Conservation (phyloP, 1,139 yeast species). For the Hemisphaericaspora subhashii region DNA sequence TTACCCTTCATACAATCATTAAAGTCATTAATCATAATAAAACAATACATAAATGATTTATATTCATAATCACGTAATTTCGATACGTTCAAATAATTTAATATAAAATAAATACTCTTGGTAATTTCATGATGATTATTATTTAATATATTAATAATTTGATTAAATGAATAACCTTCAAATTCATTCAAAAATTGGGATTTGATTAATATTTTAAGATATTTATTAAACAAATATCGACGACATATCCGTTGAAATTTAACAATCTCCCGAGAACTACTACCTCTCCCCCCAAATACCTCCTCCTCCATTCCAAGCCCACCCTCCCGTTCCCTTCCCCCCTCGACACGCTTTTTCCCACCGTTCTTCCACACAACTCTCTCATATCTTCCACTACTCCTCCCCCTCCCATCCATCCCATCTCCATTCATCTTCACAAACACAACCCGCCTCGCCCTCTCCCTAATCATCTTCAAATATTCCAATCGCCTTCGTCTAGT, state of each 20-base stretch:
- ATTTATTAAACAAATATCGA: constrained; percentile 9
- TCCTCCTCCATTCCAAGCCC: background rate
- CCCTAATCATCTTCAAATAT: constrained; percentile 3
- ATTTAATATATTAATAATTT: constrained; percentile 12
- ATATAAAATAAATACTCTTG: constrained; percentile 11
- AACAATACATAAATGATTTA: constrained; percentile 23
- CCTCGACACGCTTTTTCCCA: background rate
- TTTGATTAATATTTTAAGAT: constrained; percentile 7
- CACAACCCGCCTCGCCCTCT: constrained; percentile 2
- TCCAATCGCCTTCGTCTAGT: constrained; percentile 3
- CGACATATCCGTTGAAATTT: constrained; percentile 2
- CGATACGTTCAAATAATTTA: constrained; percentile 16
- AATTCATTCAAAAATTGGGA: constrained; percentile 13
- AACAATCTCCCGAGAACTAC: background rate
- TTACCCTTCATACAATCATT: constrained; percentile 16
- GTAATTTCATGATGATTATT: constrained; percentile 9
- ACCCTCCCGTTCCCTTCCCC: background rate
- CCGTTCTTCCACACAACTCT: background rate
- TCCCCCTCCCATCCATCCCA: background rate
- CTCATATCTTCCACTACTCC: too few species aligned
- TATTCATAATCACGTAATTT: constrained; percentile 12
- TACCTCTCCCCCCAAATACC: background rate
- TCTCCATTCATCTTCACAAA: background rate
- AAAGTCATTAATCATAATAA: constrained; percentile 26
- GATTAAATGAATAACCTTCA: constrained; percentile 12